phyloP scores from a whole-genome alignment of 768 basidiomycete genomes.

The Trametes sanguinea region DNA sequence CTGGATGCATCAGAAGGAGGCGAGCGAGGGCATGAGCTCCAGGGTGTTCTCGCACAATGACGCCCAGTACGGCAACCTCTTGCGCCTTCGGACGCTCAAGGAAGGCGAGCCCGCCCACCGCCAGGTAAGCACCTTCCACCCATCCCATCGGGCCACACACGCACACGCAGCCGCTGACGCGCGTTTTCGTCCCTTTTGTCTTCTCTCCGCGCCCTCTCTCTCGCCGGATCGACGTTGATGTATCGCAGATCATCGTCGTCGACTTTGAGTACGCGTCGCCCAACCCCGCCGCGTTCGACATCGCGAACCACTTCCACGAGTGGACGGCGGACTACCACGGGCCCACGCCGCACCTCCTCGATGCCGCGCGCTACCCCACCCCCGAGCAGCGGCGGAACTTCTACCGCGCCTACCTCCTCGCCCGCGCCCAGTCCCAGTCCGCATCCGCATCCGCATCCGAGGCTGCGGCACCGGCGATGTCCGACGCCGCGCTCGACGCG shows the following conservation, averaged over 20 bases:
- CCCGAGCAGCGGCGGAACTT: slow-evolving; percentile 75
- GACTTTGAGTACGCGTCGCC: slow-evolving; percentile 97
- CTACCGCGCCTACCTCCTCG: slow-evolving; percentile 81
- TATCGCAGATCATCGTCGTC: slow-evolving; percentile 80
- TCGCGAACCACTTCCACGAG: slow-evolving; percentile 96
- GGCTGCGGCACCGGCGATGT: slow-evolving; percentile 29
- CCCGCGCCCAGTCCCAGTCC: slow-evolving; percentile 40
- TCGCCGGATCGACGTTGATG: background rate
- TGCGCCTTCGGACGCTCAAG: slow-evolving; percentile 62
- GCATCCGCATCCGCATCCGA: slow-evolving; percentile 27
- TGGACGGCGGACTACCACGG: slow-evolving; percentile 93
- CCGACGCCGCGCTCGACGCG: slow-evolving; percentile 29
- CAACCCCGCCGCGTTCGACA: slow-evolving; percentile 92
- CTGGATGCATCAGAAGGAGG: slow-evolving; percentile 69
- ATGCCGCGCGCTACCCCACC: slow-evolving; percentile 70
- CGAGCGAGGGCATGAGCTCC: slow-evolving; percentile 56
- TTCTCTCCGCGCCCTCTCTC: slow-evolving; percentile 19
- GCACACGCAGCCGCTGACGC: background rate
- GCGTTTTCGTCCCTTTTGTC: background rate
- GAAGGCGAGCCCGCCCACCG: slow-evolving; percentile 71
- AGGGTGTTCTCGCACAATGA: slow-evolving; percentile 92
- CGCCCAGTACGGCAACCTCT: slow-evolving; percentile 91
- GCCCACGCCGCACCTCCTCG: slow-evolving; percentile 64
- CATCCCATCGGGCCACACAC: no score
- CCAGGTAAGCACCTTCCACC: slow-evolving; percentile 49